Conservation (phyloP, 2,329 filamentous ascomycete genomes). For the Rhytidhysteron rufulum region DNA sequence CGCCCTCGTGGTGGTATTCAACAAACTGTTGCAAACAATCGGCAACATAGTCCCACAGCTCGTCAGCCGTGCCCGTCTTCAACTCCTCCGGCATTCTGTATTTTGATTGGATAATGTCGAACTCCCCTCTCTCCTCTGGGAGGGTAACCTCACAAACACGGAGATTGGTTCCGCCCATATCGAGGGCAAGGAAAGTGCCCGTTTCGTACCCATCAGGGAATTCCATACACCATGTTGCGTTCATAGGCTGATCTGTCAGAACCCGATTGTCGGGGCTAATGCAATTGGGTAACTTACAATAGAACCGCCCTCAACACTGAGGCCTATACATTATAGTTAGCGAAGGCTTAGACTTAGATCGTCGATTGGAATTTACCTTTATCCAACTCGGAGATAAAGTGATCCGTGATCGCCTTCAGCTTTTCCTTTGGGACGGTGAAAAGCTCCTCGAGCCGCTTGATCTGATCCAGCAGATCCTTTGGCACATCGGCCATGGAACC, state of each 20-base stretch:
- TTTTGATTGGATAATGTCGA: slow-evolving; percentile 94
- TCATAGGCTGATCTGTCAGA: slow-evolving; percentile 70
- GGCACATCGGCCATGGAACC: slow-evolving; percentile 91
- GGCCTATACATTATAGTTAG: slow-evolving; percentile 48
- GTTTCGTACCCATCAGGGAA: slow-evolving; percentile 85
- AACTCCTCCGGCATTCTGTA: slow-evolving; percentile 94
- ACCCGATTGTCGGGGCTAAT: neutral
- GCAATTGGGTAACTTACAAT: slow-evolving; percentile 63
- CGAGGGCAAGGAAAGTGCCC: slow-evolving; percentile 82
- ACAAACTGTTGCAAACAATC: slow-evolving; percentile 92
- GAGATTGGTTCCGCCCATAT: slow-evolving; percentile 95
- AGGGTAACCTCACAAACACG: slow-evolving; percentile 92
- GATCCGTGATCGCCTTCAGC: slow-evolving; percentile 84
- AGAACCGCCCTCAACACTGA: slow-evolving; percentile 82
- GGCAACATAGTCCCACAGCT: slow-evolving; percentile 93
- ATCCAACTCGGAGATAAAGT: slow-evolving; percentile 82
- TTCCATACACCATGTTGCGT: slow-evolving; percentile 93
- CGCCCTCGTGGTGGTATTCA: slow-evolving; percentile 72
- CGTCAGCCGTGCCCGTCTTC: slow-evolving; percentile 78
- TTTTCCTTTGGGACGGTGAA: slow-evolving; percentile 76
- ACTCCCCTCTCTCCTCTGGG: slow-evolving; percentile 83
- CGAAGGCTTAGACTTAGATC: too few species aligned
- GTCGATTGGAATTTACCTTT: slow-evolving; percentile 71
- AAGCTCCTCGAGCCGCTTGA: slow-evolving; percentile 75
- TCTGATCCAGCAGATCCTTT: slow-evolving; percentile 75